A percentile compares a stretch with the other conserved stretches of the same genome.
Evolutionary conservation across 2,329 filamentous ascomycete species (phyloP).

Genomic region (Penicillium verrucosum): DNA sequence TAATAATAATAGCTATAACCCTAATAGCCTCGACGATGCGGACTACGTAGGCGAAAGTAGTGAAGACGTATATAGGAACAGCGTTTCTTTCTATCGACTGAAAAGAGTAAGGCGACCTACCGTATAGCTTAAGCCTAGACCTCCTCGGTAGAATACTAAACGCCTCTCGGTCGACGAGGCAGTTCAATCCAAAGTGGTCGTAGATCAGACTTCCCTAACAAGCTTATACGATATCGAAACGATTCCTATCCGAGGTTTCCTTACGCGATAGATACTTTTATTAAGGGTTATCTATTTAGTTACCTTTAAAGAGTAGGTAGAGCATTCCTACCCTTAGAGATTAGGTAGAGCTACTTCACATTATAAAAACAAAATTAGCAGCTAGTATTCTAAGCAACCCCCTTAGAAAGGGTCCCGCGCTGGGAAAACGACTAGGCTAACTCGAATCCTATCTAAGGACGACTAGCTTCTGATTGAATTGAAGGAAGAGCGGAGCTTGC

Average conservation of each 20-base stretch:
- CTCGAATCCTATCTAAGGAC: constrained; percentile 2
- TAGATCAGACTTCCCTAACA: constrained; percentile 1
- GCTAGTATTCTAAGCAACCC: too few species aligned
- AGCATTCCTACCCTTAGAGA: constrained; percentile 6
- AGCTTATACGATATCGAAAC: constrained; percentile 11
- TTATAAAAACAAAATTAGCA: too few species aligned
- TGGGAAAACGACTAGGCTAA: constrained; percentile 3
- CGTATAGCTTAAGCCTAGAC: not conserved
- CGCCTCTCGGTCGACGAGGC: not conserved
- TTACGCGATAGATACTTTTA: constrained; percentile 9
- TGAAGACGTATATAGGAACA: not conserved
- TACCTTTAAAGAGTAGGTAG: constrained; percentile 10
- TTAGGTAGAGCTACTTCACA: not conserved
- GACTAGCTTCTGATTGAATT: constrained; percentile 13
- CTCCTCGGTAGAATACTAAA: constrained; percentile 1
- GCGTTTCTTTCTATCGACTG: not conserved
- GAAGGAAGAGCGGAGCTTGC: constrained; percentile 9
- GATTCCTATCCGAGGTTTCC: constrained; percentile 12
- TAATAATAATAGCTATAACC: constrained; percentile 3
- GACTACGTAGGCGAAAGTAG: constrained; percentile 1
- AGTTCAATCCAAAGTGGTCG: constrained; percentile 1
- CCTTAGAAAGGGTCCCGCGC: not conserved
- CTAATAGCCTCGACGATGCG: constrained; percentile 1
- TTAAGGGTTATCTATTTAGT: constrained; percentile 12
- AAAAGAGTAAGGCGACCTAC: not conserved